These are phyloP conservation scores for Capsicum rhomboideum DNA, from an alignment of 257 asterid genomes.

Conservation along the genomic window DNA sequence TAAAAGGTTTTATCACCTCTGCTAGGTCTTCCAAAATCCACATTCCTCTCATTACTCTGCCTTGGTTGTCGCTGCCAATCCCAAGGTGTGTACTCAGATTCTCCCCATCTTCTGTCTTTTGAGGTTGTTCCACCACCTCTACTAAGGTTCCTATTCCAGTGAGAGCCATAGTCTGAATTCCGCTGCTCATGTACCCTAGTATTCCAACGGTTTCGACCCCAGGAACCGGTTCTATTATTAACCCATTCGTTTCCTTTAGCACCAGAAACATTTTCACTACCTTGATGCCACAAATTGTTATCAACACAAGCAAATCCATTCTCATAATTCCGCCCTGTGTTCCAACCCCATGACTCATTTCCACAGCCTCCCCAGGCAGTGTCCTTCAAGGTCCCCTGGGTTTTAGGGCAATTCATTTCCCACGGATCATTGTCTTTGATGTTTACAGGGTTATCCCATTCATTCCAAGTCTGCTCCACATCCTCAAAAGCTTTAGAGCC, in stretches of 20 bases:
- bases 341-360: constrained; percentile 38
- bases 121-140: constrained; percentile 1
- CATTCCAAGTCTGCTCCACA: constrained; percentile 29
- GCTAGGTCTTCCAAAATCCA: constrained; percentile 23
- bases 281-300: constrained; percentile 18
- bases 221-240: constrained; percentile 12
- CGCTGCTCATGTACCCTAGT: constrained; percentile 14
- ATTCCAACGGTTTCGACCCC: constrained; percentile 24
- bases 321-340: constrained; percentile 14
- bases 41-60: constrained; percentile 3
- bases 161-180: constrained; percentile 19
- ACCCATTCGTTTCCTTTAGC: constrained; percentile 37
- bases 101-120: constrained; percentile 6
- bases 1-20: constrained; percentile 28
- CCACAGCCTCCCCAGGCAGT: constrained; percentile 37
- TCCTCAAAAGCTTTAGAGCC: constrained; percentile 10
- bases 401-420: constrained; percentile 34
- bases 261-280: constrained; percentile 6
- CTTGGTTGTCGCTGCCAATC: not conserved
- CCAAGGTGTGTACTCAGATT: not conserved
- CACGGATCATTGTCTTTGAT: constrained; percentile 41
- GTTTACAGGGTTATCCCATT: constrained; percentile 28
- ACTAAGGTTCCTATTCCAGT: constrained; percentile 15
- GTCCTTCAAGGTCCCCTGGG: constrained; percentile 26
- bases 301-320: constrained; percentile 8